Conservation (phyloP, 1,139 yeast species). For the Sugiyamaella neomexicana region DNA sequence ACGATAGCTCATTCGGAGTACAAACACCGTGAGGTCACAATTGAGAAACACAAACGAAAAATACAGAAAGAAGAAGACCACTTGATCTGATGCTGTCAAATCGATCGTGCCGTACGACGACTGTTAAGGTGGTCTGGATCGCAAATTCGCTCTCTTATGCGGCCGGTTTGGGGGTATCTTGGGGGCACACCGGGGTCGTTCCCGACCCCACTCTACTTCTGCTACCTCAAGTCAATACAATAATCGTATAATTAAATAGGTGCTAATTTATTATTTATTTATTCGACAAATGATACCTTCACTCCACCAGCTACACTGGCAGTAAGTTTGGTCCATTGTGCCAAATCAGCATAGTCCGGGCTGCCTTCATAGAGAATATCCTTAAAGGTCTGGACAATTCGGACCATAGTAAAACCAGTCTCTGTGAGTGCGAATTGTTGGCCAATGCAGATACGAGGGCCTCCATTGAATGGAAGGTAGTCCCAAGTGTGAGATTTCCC, state of each 20-base stretch:
- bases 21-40: background rate
- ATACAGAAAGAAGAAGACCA: background rate
- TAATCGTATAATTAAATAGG: too few species aligned
- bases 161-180: background rate
- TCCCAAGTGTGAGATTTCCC: constrained; percentile 35
- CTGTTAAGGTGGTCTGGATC: too few species aligned
- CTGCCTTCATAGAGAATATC: constrained; percentile 20
- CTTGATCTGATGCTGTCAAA: background rate
- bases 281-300: constrained; percentile 21
- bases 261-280: background rate
- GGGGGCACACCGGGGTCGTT: too few species aligned
- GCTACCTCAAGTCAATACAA: too few species aligned
- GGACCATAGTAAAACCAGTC: constrained; percentile 49
- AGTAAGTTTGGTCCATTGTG: constrained; percentile 25
- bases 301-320: constrained; percentile 28
- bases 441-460: constrained; percentile 60
- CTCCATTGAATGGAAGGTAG: constrained; percentile 53
- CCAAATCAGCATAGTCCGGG: constrained; percentile 11
- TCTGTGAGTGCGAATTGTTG: constrained; percentile 62
- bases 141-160: too few species aligned
- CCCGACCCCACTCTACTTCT: too few species aligned
- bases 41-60: background rate
- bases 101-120: background rate
- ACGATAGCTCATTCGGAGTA: constrained; percentile 13
- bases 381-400: constrained; percentile 45